phyloP scores from a whole-genome alignment of 805 yeast species.

The Candida yuanshanica region DNA sequence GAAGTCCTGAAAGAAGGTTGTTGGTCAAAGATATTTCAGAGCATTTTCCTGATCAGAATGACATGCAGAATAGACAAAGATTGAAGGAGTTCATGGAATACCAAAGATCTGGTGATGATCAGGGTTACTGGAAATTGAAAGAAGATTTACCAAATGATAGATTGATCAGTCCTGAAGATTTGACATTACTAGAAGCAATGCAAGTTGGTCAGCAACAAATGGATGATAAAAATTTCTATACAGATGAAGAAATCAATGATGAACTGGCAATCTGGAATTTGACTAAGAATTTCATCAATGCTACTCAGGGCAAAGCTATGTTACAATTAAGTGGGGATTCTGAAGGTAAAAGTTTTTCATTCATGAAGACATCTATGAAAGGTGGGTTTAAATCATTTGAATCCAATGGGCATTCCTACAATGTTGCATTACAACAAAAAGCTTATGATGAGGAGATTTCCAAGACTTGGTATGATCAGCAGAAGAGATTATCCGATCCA shows the following conservation, averaged over 20 bases:
- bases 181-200: conserved; percentile 83
- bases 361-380: conserved; percentile 88
- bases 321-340: conserved; percentile 93
- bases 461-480: conserved; percentile 86
- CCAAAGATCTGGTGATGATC: conserved; percentile 90
- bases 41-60: conserved; percentile 96
- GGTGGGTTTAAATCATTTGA: conserved; percentile 66
- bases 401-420: conserved; percentile 64
- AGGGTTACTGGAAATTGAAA: conserved; percentile 90
- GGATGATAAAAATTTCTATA: conserved; percentile 69
- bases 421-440: conserved; percentile 81
- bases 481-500: conserved; percentile 45
- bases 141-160: conserved; percentile 64
- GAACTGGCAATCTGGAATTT: conserved; percentile 92
- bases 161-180: conserved; percentile 92
- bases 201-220: conserved; percentile 85
- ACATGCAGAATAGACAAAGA: conserved; percentile 94
- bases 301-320: conserved; percentile 97
- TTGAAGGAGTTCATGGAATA: conserved; percentile 97
- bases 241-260: conserved; percentile 56
- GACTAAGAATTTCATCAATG: conserved; percentile 84
- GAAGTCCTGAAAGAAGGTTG: conserved; percentile 65
- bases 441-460: conserved; percentile 87
- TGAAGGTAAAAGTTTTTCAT: conserved; percentile 83
- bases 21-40: conserved; percentile 81